These are phyloP conservation scores for Protomyces inouyei DNA, from an alignment of 1,139 yeast genomes.

Conservation along the genomic window DNA sequence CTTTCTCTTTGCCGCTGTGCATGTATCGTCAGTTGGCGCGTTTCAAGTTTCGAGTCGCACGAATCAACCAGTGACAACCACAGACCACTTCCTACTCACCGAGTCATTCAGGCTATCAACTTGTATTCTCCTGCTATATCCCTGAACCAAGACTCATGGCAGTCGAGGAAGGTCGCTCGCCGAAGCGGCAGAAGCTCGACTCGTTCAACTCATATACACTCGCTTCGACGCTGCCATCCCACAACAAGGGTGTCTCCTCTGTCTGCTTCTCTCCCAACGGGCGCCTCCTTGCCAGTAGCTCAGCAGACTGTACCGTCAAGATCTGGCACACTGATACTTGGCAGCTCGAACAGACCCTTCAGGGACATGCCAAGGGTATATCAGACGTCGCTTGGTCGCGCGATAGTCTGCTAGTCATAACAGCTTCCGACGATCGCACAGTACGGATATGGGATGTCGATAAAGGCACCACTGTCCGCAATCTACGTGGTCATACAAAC, in stretches of 20 bases:
- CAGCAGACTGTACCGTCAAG: constrained; percentile 46
- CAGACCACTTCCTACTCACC: too few species aligned
- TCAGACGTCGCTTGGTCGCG: constrained; percentile 74
- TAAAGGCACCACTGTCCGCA: constrained; percentile 52
- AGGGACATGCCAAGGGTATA: constrained; percentile 65
- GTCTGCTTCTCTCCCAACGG: constrained; percentile 68
- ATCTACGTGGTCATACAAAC: constrained; percentile 75
- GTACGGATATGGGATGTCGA: constrained; percentile 66
- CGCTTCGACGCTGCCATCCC: constrained; percentile 32
- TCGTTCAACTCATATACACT: constrained; percentile 1
- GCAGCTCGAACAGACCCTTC: constrained; percentile 42
- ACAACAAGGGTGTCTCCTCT: constrained; percentile 41
- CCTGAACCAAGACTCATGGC: not conserved
- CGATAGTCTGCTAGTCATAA: constrained; percentile 66
- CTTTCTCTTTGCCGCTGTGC: too few species aligned
- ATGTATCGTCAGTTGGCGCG: too few species aligned
- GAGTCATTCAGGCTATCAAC: too few species aligned
- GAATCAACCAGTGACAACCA: too few species aligned
- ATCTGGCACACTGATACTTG: constrained; percentile 44
- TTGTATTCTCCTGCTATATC: too few species aligned
- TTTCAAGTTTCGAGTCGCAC: too few species aligned
- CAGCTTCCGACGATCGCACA: constrained; percentile 83
- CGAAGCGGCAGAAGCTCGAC: not conserved
- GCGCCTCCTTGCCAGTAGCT: constrained; percentile 48
- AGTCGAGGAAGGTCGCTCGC: not conserved